Evolutionary conservation across 495 filamentous ascomycete genomes (phyloP), one percentile per base, ranked within the genome.

Genomic region (Physcia stellaris): DNA sequence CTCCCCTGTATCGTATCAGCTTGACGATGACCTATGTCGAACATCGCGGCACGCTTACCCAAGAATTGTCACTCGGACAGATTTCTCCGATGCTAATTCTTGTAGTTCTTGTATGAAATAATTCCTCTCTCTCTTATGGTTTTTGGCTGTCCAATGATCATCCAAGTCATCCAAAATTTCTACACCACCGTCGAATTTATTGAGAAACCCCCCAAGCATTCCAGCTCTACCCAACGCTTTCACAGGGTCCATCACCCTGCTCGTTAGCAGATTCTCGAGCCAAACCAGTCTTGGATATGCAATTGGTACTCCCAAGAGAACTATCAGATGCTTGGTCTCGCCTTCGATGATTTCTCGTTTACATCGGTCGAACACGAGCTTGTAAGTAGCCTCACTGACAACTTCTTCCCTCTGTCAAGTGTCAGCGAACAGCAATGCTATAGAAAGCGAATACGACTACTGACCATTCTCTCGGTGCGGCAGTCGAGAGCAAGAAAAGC

Each of bases 61-160:
- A 30, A 88, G 61, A 42, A 87, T 92, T 2, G 88, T 94, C 16
- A 98, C 63, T n/a, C 90, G 75, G 35, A 96, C 68, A 10, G 83
- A 93, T 49, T 87, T 90, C 52, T 88, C 83, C 6, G 79, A 83
- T 11, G 92, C 87, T 32, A 96, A 62, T 47, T 86, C 79, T 54
- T 98, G 90, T 12, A 98, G 67, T 40, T 92, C 83, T 49, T 88
- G 76, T 24, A 98, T 75, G 46, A 95, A 70, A 63, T 80, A 80
- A 46, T 77, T 81, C 22, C 90, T 73, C 60, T 98, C 90, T 9
- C 63, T 57, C 53, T 96, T 96, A 59, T 94, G 85, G 51, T 86
- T 79, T 49, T 83, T 92, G 16, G 90, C 87, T 2, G 90, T 93
- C 90, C 90, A 98, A 52, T 96, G 88, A 56, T 98, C 90, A 47